Conservation (phyloP, 352 stramenopile species). For the Pythium scleroteichum region DNA sequence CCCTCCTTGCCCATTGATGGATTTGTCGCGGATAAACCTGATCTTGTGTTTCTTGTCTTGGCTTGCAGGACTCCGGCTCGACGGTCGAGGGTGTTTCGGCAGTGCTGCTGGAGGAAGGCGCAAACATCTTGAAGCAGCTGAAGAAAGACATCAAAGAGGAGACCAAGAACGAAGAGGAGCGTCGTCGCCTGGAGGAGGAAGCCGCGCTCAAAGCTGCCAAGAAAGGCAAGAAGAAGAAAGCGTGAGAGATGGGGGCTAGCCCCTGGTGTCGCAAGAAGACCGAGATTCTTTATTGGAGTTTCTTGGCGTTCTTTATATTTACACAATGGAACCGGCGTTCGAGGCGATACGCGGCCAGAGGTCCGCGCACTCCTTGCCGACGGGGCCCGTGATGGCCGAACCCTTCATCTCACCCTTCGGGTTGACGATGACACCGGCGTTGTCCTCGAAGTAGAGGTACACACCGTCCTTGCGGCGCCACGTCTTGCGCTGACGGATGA, state of each 20-base stretch:
- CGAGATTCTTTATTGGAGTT: constrained; percentile 31
- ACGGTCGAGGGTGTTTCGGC: constrained; percentile 53
- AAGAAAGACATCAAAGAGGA: constrained; percentile 86
- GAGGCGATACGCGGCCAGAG: constrained; percentile 99
- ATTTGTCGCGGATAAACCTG: neutral
- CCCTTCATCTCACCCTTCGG: constrained; percentile 99
- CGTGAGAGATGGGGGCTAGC: constrained; percentile 20
- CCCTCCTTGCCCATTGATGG: too few species aligned
- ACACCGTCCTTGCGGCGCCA: constrained; percentile 99
- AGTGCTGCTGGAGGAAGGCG: constrained; percentile 59
- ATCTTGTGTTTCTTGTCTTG: neutral
- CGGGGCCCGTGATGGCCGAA: constrained; percentile 98
- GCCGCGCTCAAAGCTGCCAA: constrained; percentile 72
- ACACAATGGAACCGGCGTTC: constrained; percentile 99
- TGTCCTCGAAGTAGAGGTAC: constrained; percentile 99
- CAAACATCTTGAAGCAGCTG: constrained; percentile 63
- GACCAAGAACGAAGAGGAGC: constrained; percentile 73
- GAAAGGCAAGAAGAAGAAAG: constrained; percentile 83
- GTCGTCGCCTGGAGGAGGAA: constrained; percentile 68
- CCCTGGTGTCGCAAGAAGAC: constrained; percentile 11
- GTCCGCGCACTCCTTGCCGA: constrained; percentile 99
- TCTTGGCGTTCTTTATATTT: constrained; percentile 56
- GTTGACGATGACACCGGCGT: constrained; percentile 99
- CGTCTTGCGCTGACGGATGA: constrained; percentile 99
- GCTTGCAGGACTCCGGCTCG: constrained; percentile 37